Conservation (phyloP, 257 asterid genomes). For the Forsythia viridissima region DNA sequence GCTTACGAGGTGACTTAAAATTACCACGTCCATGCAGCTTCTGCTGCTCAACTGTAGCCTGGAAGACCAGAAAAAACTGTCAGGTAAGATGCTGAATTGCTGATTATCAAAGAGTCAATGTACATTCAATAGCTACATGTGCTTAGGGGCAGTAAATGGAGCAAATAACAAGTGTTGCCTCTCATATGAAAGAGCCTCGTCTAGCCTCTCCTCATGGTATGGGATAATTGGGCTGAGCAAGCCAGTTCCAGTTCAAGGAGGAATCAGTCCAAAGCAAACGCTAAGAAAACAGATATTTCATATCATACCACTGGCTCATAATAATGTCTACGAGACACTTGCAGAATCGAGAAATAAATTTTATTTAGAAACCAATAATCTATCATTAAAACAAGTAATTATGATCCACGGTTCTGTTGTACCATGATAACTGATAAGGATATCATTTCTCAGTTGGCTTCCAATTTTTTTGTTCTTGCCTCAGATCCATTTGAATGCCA, state of each 20-base stretch:
- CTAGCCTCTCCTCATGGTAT: not conserved
- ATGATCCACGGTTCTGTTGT: not conserved
- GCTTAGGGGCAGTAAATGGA: not conserved
- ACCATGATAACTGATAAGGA: not conserved
- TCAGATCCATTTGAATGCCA: conserved; percentile 11
- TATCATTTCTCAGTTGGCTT: not conserved
- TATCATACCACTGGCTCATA: not conserved
- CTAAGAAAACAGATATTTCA: no score
- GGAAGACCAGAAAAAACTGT: conserved; percentile 27
- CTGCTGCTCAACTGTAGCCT: conserved; percentile 63
- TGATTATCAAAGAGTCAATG: not conserved
- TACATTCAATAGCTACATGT: not conserved
- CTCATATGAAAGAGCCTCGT: conserved; percentile 12
- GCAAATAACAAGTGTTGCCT: not conserved
- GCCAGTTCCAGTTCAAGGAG: conserved; percentile 10
- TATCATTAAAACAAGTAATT: not conserved
- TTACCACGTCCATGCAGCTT: conserved; percentile 56
- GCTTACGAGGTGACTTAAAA: conserved; percentile 55
- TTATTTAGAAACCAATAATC: not conserved
- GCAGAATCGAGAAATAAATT: conserved; percentile 1
- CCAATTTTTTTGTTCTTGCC: not conserved
- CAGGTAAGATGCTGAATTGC: conserved; percentile 17
- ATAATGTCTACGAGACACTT: not conserved
- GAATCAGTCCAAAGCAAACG: not conserved
- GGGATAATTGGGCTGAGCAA: not conserved